phyloP scores from a whole-genome alignment of 1,139 yeast species.

The Nakaseomyces delphensis region DNA sequence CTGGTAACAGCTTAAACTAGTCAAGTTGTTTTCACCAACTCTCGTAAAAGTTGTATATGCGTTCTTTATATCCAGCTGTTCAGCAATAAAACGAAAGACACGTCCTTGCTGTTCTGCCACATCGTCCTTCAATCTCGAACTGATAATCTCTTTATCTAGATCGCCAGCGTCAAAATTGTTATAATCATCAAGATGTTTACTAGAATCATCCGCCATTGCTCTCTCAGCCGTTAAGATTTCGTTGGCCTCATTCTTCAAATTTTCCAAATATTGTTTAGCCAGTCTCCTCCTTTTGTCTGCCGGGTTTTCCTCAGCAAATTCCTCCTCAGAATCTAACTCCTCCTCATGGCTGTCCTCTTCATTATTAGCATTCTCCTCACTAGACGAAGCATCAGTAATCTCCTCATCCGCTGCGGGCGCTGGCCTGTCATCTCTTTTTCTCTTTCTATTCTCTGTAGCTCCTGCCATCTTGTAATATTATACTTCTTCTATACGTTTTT shows the following conservation, averaged over 20 bases:
- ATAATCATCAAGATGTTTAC: constrained; percentile 34
- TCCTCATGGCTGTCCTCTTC: constrained; percentile 33
- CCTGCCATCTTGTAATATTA: constrained; percentile 11
- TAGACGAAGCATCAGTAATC: constrained; percentile 32
- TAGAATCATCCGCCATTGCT: constrained; percentile 10
- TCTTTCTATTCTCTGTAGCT: constrained; percentile 17
- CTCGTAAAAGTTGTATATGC: constrained; percentile 40
- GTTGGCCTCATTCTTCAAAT: constrained; percentile 53
- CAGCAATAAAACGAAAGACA: constrained; percentile 61
- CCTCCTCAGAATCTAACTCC: constrained; percentile 57
- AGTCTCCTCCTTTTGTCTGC: constrained; percentile 91
- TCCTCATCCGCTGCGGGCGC: constrained; percentile 26
- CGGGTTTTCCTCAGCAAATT: constrained; percentile 65
- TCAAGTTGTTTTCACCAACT: constrained; percentile 51
- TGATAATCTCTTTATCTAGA: constrained; percentile 75
- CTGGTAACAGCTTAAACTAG: constrained; percentile 34
- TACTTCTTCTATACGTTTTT: too few relatives aligned
- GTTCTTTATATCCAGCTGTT: constrained; percentile 42
- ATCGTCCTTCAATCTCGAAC: constrained; percentile 73
- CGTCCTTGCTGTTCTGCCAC: constrained; percentile 85
- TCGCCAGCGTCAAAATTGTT: constrained; percentile 85
- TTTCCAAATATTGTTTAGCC: constrained; percentile 86
- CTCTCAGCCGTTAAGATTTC: constrained; percentile 25
- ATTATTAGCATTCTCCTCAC: constrained; percentile 25
- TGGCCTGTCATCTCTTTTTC: constrained; percentile 19